phyloP scores from a whole-genome alignment of 2,329 filamentous ascomycete species.

The Penicillium sp. region DNA sequence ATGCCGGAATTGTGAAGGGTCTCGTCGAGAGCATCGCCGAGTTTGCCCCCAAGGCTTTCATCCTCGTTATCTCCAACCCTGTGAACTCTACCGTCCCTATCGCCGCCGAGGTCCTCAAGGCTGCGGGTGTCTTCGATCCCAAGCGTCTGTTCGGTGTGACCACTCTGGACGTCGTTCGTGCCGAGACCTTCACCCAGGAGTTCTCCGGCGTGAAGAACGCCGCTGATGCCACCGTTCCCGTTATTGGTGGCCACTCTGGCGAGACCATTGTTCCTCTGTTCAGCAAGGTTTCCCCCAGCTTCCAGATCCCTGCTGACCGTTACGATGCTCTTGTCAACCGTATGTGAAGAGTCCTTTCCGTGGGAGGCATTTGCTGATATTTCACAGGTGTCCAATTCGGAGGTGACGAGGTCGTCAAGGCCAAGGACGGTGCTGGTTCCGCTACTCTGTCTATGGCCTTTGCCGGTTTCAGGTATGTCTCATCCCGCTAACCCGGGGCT shows the following conservation, averaged over 20 bases:
- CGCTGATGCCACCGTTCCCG: constrained; percentile 79
- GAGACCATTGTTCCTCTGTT: constrained; percentile 98
- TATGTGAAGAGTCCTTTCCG: constrained; percentile 36
- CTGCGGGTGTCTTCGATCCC: constrained; percentile 87
- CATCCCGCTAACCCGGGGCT: constrained; percentile 13
- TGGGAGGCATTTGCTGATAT: constrained; percentile 9
- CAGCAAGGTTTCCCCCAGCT: constrained; percentile 79
- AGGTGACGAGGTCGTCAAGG: constrained; percentile 94
- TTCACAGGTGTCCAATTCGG: constrained; percentile 79
- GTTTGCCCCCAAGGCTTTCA: constrained; percentile 85
- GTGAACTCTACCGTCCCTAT: constrained; percentile 99
- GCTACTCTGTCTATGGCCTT: constrained; percentile 94
- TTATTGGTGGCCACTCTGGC: constrained; percentile 95
- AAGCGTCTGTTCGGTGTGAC: constrained; percentile 98
- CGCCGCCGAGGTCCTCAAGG: constrained; percentile 93
- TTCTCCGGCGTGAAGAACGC: constrained; percentile 80
- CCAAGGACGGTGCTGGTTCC: constrained; percentile 87
- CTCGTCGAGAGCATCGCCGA: constrained; percentile 86
- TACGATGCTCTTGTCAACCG: constrained; percentile 88
- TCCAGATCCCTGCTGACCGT: constrained; percentile 83
- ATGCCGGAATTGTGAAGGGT: constrained; percentile 94
- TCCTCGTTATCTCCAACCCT: constrained; percentile 98
- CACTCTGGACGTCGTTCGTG: constrained; percentile 95
- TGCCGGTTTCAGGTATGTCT: constrained; percentile 79
- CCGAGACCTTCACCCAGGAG: constrained; percentile 91